Percentiles rank a stretch among this genome's conserved stretches.
These are phyloP conservation scores for Mortierella sp. DNA, from an alignment of 371 early-diverging fungal species.

Conservation along the genomic window DNA sequence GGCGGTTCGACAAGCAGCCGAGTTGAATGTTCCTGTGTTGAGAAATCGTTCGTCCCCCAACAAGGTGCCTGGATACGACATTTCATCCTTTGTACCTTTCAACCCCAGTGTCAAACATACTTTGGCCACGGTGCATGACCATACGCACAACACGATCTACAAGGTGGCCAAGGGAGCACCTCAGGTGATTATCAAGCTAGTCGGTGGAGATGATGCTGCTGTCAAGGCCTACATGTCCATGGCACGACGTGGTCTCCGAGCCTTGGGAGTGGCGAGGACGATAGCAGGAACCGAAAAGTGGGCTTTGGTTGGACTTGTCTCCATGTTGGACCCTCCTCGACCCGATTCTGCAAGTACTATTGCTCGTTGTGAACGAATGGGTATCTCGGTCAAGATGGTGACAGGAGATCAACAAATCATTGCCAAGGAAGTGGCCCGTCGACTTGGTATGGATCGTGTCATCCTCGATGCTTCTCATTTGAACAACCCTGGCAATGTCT, in stretches of 20 bases:
- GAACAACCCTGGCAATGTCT: conserved; percentile 64
- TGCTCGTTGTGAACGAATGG: conserved; percentile 69
- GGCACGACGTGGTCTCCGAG: conserved; percentile 87
- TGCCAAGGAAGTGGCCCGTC: conserved; percentile 83
- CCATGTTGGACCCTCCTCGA: conserved; percentile 92
- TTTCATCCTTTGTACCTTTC: conserved; percentile 84
- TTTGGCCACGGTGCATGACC: conserved; percentile 80
- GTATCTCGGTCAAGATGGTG: conserved; percentile 84
- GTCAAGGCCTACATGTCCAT: conserved; percentile 72
- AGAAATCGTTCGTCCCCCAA: conserved; percentile 62
- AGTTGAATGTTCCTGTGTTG: conserved; percentile 69
- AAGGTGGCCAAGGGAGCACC: conserved; percentile 91
- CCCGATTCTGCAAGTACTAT: conserved; percentile 79
- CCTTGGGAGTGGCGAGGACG: conserved; percentile 90
- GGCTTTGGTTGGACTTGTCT: conserved; percentile 70
- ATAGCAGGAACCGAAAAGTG: conserved; percentile 72
- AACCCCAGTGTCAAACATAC: conserved; percentile 88
- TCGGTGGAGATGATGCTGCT: conserved; percentile 81
- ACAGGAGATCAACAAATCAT: conserved; percentile 86
- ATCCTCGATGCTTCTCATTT: conserved; percentile 75
- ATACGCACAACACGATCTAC: conserved; percentile 73
- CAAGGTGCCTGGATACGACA: conserved; percentile 84
- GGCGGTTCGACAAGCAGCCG: conserved; percentile 83
- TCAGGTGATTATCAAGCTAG: conserved; percentile 85
- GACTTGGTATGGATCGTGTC: conserved; percentile 73